These are phyloP conservation scores for Phyllosticta citriasiana DNA, from an alignment of 2,329 filamentous ascomycete species.

Conservation along the genomic window DNA sequence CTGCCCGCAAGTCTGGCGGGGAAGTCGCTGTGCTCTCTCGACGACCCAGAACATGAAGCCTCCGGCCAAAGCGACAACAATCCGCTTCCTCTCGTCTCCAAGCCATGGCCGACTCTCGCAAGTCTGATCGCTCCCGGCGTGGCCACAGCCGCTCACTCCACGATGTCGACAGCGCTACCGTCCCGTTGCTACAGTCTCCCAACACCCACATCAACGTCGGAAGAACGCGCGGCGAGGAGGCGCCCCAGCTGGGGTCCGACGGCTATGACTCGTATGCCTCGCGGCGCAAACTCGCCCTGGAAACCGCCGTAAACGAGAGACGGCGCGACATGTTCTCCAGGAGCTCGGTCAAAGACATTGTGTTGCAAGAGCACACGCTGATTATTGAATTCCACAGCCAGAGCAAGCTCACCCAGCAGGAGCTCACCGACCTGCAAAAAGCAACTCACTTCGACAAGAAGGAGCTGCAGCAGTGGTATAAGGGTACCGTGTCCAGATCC, in stretches of 20 bases:
- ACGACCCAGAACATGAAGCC: not conserved
- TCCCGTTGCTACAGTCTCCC: conserved; percentile 18
- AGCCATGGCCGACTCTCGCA: not conserved
- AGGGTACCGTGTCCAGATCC: conserved; percentile 52
- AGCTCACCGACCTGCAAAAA: conserved; percentile 90
- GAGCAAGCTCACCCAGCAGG: conserved; percentile 94
- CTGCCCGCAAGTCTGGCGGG: not conserved
- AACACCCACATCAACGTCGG: conserved; percentile 24
- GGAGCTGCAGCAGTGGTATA: conserved; percentile 99
- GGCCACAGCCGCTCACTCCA: conserved; percentile 4
- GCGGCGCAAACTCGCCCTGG: conserved; percentile 17
- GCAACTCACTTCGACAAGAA: conserved; percentile 99
- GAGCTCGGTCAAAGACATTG: conserved; percentile 16
- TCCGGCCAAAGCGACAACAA: not conserved
- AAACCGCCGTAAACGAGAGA: conserved; percentile 18
- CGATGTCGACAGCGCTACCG: conserved; percentile 1
- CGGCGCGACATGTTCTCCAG: conserved; percentile 18
- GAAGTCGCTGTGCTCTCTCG: not conserved
- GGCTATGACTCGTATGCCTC: conserved; percentile 20
- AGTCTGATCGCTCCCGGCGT: conserved; percentile 3
- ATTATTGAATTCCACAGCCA: conserved; percentile 52
- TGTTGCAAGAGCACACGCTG: conserved; percentile 22
- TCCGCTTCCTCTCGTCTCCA: not conserved
- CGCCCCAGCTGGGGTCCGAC: conserved; percentile 18
- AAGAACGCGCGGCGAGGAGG: conserved; percentile 17